A percentile compares a stretch with the other conserved stretches of the same genome.
These are phyloP conservation scores for Dictyostelium citrinum DNA, from an alignment of 78 protist genomes.

Conservation along the genomic window DNA sequence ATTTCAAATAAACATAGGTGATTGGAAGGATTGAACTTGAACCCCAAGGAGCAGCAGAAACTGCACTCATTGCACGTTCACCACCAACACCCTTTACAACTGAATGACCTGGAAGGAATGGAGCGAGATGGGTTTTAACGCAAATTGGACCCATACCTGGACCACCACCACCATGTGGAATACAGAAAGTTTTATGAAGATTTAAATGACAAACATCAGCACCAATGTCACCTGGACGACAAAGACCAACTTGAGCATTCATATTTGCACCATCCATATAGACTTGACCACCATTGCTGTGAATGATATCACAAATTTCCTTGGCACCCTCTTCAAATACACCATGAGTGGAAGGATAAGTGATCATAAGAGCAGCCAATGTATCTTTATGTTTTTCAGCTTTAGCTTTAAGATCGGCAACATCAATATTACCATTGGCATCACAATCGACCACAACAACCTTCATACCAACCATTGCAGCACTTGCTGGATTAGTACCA, in stretches of 20 bases:
- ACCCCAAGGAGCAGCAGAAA: constrained; percentile 96
- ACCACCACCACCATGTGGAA: constrained; percentile 99
- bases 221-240: constrained; percentile 96
- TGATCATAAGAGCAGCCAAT: constrained; percentile 94
- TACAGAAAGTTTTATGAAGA: constrained; percentile 99
- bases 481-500: constrained; percentile 99
- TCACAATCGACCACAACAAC: constrained; percentile 82
- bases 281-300: constrained; percentile 95
- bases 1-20: constrained; percentile 91
- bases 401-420: constrained; percentile 81
- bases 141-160: constrained; percentile 99
- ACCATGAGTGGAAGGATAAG: constrained; percentile 99
- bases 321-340: constrained; percentile 94
- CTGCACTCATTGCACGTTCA: constrained; percentile 83
- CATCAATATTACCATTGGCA: constrained; percentile 91
- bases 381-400: constrained; percentile 89
- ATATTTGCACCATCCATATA: constrained; percentile 99
- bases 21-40: constrained; percentile 94
- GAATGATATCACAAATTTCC: constrained; percentile 89
- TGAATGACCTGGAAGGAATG: constrained; percentile 90
- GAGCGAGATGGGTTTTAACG: constrained; percentile 86
- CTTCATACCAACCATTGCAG: constrained; percentile 92
- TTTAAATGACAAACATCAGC: constrained; percentile 99
- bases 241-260: constrained; percentile 97
- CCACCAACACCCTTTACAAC: constrained; percentile 71